Conservation (phyloP, 2,329 filamentous ascomycete species). For the Neocatenulostroma microsporum region DNA sequence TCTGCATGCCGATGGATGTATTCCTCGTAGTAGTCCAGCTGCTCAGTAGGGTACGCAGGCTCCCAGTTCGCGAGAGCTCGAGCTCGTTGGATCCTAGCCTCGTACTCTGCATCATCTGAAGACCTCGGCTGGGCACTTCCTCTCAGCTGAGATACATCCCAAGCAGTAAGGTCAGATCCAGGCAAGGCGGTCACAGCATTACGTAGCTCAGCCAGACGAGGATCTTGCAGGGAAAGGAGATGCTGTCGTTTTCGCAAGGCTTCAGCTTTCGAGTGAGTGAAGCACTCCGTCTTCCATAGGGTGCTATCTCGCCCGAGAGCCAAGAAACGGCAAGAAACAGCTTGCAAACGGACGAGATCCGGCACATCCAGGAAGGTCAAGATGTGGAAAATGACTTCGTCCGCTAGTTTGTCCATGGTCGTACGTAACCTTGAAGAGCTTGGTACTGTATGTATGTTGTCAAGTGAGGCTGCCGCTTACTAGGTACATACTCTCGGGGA, state of each 20-base stretch:
- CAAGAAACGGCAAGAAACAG: conserved; percentile 59
- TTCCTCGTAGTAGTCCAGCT: conserved; percentile 77
- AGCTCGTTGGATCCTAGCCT: conserved; percentile 23
- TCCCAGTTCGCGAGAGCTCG: conserved; percentile 75
- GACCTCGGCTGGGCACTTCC: conserved; percentile 11
- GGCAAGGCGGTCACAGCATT: conserved; percentile 32
- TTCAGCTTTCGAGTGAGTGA: conserved; percentile 61
- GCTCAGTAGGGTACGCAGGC: conserved; percentile 63
- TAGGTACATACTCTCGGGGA: too few relatives aligned
- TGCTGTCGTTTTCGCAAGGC: conserved; percentile 50
- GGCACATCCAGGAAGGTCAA: conserved; percentile 49
- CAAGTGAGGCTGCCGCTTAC: too few relatives aligned
- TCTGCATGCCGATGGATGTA: conserved; percentile 75
- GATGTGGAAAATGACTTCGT: conserved; percentile 39
- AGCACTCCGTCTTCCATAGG: conserved; percentile 70
- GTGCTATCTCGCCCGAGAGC: conserved; percentile 63
- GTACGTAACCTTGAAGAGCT: too few relatives aligned
- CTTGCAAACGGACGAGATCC: conserved; percentile 61
- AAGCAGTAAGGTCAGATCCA: conserved; percentile 15
- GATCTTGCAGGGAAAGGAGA: conserved; percentile 32
- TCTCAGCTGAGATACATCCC: conserved; percentile 17
- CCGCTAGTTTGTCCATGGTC: conserved; percentile 26
- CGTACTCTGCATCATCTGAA: conserved; percentile 12
- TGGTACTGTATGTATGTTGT: background rate
- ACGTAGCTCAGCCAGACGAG: conserved; percentile 37